Percentiles rank a stretch among this genome's conserved stretches.
Evolutionary conservation across 2,329 filamentous ascomycete species (phyloP).

Genomic region (Penicillium brevicompactum): DNA sequence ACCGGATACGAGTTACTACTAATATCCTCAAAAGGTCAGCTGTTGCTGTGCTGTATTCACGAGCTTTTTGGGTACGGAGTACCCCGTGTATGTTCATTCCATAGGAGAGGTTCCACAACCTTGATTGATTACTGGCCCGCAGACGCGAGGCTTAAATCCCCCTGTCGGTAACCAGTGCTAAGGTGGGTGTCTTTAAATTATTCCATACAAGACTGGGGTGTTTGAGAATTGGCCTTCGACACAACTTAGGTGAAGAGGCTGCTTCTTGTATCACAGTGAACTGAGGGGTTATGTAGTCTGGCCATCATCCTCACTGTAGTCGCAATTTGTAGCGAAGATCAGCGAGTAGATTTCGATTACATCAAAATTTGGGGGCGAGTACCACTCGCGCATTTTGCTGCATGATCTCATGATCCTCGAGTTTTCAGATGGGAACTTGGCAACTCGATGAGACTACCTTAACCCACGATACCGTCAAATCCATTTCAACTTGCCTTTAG

Average conservation of each 20-base stretch:
- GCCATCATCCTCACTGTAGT: too few relatives aligned
- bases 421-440: too few relatives aligned
- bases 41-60: not conserved
- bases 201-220: not conserved
- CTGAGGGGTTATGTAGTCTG: not conserved
- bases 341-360: not conserved
- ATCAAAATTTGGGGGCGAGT: not conserved
- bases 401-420: not conserved
- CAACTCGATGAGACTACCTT: too few relatives aligned
- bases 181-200: not conserved
- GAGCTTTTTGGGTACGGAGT: not conserved
- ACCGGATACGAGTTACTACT: not conserved
- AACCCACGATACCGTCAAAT: too few relatives aligned
- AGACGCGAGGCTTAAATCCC: not conserved
- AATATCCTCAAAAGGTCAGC: not conserved
- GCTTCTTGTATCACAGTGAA: not conserved
- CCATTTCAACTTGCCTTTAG: too few relatives aligned
- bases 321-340: not conserved
- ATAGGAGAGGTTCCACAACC: not conserved
- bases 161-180: not conserved
- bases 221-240: not conserved
- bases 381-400: not conserved
- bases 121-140: not conserved
- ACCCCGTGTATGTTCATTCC: not conserved
- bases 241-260: not conserved